A percentile compares a stretch with the other conserved stretches of the same genome.
Conservation (phyloP, 176 grass and related monocot genomes). For the Echinochloa phyllopogon region DNA sequence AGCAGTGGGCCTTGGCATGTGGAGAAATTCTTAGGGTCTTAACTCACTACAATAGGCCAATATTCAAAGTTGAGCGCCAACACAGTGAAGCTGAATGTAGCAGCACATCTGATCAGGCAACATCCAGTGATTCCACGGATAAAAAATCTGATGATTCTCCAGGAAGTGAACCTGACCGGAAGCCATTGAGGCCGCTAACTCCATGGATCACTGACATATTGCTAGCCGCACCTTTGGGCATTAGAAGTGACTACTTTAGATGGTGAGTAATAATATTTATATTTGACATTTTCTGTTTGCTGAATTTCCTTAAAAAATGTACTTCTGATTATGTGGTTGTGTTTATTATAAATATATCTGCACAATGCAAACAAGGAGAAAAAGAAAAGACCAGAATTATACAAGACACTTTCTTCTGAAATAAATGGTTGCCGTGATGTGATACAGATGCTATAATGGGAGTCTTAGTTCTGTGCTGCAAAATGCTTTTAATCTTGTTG, state of each 20-base stretch:
- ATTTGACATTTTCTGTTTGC: constrained; percentile 4
- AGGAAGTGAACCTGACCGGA: constrained; percentile 76
- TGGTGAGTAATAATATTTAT: constrained; percentile 58
- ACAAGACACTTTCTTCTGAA: not conserved
- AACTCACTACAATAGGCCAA: constrained; percentile 98
- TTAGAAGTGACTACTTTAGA: constrained; percentile 99
- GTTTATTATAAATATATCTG: not conserved
- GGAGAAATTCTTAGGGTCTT: constrained; percentile 96
- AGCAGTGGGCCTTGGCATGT: constrained; percentile 99
- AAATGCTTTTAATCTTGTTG: constrained; percentile 25
- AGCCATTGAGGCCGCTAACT: constrained; percentile 82
- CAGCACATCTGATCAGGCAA: constrained; percentile 54
- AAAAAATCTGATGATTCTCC: constrained; percentile 58
- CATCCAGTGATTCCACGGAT: constrained; percentile 63
- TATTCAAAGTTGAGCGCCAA: constrained; percentile 78
- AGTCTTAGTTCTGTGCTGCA: not conserved
- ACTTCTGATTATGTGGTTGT: not conserved
- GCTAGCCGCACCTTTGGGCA: constrained; percentile 91
- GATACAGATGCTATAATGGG: not conserved
- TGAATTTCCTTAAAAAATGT: constrained; percentile 19
- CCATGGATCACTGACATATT: constrained; percentile 99
- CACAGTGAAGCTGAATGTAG: constrained; percentile 64
- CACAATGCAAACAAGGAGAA: not conserved
- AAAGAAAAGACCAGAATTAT: not conserved
- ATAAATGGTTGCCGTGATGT: constrained; percentile 1